These are phyloP conservation scores for Zygosaccharomyces pseudobailii DNA, from an alignment of 1,139 yeast species.

Conservation along the genomic window DNA sequence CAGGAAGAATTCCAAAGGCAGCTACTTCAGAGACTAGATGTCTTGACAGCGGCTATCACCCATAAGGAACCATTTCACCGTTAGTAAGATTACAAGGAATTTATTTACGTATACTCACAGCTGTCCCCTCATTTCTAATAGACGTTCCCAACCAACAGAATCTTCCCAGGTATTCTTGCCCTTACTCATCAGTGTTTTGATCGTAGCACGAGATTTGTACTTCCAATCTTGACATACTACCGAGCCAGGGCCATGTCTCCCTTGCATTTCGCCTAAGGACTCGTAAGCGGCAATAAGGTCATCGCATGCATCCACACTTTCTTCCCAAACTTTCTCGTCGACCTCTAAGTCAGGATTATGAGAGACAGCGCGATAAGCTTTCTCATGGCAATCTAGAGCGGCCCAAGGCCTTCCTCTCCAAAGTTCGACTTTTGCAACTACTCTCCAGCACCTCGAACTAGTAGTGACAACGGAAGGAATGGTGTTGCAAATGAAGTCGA, in stretches of 20 bases:
- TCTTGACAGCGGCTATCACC: conserved; percentile 5
- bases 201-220: conserved; percentile 69
- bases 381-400: conserved; percentile 80
- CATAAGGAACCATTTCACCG: background rate
- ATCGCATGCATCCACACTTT: conserved; percentile 72
- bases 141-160: conserved; percentile 67
- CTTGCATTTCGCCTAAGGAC: conserved; percentile 79
- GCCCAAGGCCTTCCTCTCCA: conserved; percentile 90
- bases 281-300: conserved; percentile 87
- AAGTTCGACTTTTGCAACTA: conserved; percentile 75
- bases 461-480: conserved; percentile 68
- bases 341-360: conserved; percentile 62
- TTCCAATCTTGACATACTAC: conserved; percentile 90
- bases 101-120: conserved; percentile 11
- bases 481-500: conserved; percentile 61
- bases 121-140: conserved; percentile 48
- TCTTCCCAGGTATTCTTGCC: conserved; percentile 81
- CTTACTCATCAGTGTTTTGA: conserved; percentile 72
- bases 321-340: conserved; percentile 65
- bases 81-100: background rate
- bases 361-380: conserved; percentile 71
- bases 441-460: conserved; percentile 74
- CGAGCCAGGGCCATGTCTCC: conserved; percentile 79
- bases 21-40: conserved; percentile 13
- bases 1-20: conserved; percentile 12